phyloP scores from a whole-genome alignment of 257 asterid genomes.

The Misopates orontium region DNA sequence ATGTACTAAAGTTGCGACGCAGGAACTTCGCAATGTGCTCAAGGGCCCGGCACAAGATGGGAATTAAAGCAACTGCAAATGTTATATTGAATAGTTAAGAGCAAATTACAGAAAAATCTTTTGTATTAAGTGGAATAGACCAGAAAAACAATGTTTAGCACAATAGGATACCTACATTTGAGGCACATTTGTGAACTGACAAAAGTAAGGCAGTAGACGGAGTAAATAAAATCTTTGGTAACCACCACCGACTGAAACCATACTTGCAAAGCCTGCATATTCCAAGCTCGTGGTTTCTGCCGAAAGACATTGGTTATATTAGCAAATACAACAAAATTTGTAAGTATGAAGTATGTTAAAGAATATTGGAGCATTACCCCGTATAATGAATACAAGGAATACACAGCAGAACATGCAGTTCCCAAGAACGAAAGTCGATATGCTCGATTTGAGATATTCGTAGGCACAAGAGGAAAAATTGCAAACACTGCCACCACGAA shows the following conservation, averaged over 20 bases:
- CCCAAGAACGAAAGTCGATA: conserved; percentile 81
- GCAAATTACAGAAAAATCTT: conserved; percentile 2
- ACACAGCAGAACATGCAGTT: conserved; percentile 74
- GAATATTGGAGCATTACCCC: conserved; percentile 63
- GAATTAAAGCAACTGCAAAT: conserved; percentile 80
- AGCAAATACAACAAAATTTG: conserved; percentile 17
- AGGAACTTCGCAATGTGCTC: conserved; percentile 86
- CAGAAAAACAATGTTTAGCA: conserved; percentile 9
- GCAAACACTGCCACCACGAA: conserved; percentile 79
- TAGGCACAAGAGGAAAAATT: conserved; percentile 70
- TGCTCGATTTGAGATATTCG: conserved; percentile 71
- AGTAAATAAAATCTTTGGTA: conserved; percentile 82
- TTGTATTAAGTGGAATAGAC: background rate
- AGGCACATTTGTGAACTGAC: conserved; percentile 76
- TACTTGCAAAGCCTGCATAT: conserved; percentile 76
- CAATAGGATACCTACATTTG: conserved; percentile 57
- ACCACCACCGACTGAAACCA: conserved; percentile 82
- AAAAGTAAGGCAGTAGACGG: conserved; percentile 80
- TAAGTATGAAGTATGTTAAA: conserved; percentile 13
- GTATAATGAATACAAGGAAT: conserved; percentile 69
- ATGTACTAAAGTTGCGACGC: conserved; percentile 77
- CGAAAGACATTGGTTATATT: conserved; percentile 29
- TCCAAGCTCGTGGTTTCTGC: conserved; percentile 99
- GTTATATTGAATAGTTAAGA: conserved; percentile 23
- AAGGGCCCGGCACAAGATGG: conserved; percentile 73